phyloP scores from a whole-genome alignment of 202 grass and related monocot species.

The Zoysia matrella region DNA sequence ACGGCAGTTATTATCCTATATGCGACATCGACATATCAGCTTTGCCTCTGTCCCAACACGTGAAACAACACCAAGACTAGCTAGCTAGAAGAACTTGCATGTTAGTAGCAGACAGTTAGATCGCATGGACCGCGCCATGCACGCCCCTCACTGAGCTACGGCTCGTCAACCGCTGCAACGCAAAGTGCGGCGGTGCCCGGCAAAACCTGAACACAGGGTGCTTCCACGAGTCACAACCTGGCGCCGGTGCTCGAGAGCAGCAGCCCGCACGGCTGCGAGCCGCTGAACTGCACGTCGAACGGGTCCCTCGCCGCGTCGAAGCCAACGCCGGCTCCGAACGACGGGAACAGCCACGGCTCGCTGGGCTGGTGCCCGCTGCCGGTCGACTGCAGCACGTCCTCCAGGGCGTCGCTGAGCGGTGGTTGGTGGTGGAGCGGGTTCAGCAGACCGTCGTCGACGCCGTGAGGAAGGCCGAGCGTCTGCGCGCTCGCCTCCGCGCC shows the following conservation, averaged over 20 bases:
- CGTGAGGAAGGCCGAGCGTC: conserved; percentile 31
- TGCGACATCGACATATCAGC: background rate
- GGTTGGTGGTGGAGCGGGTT: conserved; percentile 27
- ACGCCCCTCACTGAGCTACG: no score
- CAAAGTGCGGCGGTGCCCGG: conserved; percentile 32
- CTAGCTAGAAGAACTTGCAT: conserved; percentile 7
- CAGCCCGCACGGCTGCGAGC: no score
- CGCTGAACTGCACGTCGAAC: no score
- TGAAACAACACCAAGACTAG: background rate
- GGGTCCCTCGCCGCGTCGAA: no score
- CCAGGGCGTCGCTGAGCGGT: conserved; percentile 51
- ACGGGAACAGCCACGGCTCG: no score
- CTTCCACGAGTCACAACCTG: conserved; percentile 25
- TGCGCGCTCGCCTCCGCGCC: conserved; percentile 35
- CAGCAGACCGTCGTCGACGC: conserved; percentile 12
- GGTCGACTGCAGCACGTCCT: conserved; percentile 63
- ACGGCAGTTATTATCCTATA: conserved; percentile 28
- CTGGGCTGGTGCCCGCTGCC: conserved; percentile 1
- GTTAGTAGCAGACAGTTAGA: conserved; percentile 24
- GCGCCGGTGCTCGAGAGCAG: no score
- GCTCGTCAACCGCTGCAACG: background rate
- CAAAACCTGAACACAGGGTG: conserved; percentile 35
- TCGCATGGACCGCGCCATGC: background rate
- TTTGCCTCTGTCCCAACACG: background rate
- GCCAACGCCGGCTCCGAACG: no score